Evolutionary conservation across 331 rosid genomes (phyloP), one percentile per base, ranked within the genome.

Genomic region (Quercus lobata): DNA sequence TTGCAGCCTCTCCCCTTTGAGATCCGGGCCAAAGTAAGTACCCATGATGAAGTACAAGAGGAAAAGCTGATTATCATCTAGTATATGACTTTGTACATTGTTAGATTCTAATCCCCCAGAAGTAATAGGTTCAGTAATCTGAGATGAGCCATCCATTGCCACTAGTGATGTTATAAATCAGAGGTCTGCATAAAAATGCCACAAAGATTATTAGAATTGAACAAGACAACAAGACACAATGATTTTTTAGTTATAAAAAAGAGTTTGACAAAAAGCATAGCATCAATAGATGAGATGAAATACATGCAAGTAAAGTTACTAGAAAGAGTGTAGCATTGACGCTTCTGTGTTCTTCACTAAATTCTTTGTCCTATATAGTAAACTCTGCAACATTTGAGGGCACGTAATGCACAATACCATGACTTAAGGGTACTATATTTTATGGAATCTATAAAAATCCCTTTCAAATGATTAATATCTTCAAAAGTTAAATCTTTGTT

Each of bases 1-100:
- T 57, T 78, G 81, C 9, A 69, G 65, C 78, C 57, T 56, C 68
- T 81, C 79, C 1, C 79, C 85, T 83, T 86, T 90, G 72, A 90
- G 79, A 57, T 84, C 84, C 18, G 97, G 94, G 10, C 91, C 90
- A 70, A 91, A 89, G 78, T 85, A 87, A 62, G 86, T 86, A 32
- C 91, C 90, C 62, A 80, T 53, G 11, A 91, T 81, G 82, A 87
- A 92, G 86, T 69, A 87, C 84, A 88, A 35, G 76, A 88, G 83
- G 71, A 87, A 90, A 17, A 71, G 69, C 27, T 84, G 90, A 80
- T 88, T 86, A 83, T 88, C 81, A 27, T 72, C 81, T 3, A 57
- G 69, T 12, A 30, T 41, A 66, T 80, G 27, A 2, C 37, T 32
- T 83, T 76, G 78, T 61, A 71, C 74, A 29, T 65, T 72, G 66